phyloP scores from a whole-genome alignment of 805 yeast genomes.

The Starmerella sp. region DNA sequence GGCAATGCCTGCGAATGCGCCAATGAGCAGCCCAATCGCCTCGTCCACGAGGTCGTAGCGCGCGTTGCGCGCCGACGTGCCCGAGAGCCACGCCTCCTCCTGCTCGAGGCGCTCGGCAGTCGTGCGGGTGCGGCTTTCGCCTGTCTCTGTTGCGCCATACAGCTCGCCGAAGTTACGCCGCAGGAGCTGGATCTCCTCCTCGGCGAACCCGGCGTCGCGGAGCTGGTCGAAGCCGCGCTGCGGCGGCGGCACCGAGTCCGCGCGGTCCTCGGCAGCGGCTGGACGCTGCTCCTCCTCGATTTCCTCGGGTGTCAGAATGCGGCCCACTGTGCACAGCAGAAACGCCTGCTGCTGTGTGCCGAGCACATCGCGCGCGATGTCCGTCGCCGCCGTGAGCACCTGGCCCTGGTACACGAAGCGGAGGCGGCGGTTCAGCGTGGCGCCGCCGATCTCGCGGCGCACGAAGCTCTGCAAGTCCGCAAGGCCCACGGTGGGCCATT shows the following conservation, averaged over 20 bases:
- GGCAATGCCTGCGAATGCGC: conserved; percentile 1
- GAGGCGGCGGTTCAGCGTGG: conserved; percentile 1
- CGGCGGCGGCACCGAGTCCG: neutral
- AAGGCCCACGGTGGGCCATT: neutral
- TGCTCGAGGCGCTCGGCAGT: conserved; percentile 2
- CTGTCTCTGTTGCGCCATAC: neutral
- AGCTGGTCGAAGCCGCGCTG: conserved; percentile 3
- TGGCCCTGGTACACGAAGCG: conserved; percentile 3
- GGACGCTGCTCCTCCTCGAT: conserved; percentile 1
- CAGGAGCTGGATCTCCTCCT: conserved; percentile 2
- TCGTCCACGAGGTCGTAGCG: neutral
- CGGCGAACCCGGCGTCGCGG: conserved; percentile 3
- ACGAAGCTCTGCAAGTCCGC: neutral
- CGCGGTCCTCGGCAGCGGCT: neutral
- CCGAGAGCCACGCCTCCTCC: conserved; percentile 3
- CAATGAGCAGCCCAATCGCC: neutral
- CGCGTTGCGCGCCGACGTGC: neutral
- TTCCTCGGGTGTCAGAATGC: neutral
- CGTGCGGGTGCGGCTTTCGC: neutral
- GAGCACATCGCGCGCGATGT: neutral
- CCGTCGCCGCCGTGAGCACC: neutral
- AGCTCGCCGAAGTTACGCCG: conserved; percentile 1
- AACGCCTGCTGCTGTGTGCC: conserved; percentile 1
- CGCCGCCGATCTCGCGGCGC: conserved; percentile 1
- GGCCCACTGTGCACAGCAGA: neutral